Percentiles rank a stretch among this genome's conserved stretches.
Evolutionary conservation across 768 basidiomycete genomes (phyloP).

Genomic region (Sistotremastrum niveocremeum): DNA sequence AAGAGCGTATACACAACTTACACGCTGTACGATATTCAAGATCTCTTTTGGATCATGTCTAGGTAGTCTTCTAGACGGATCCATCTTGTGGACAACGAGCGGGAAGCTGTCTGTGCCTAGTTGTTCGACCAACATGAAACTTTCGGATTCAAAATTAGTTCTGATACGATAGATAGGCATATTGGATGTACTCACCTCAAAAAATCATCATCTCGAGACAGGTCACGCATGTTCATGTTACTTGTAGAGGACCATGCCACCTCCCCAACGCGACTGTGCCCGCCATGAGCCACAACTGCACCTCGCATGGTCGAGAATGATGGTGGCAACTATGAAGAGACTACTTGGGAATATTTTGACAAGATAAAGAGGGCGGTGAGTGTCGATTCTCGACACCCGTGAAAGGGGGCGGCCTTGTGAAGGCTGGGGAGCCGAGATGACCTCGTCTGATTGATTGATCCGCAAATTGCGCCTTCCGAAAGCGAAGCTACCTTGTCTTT

Average conservation of each 20-base stretch:
- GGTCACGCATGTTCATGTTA: conserved; percentile 84
- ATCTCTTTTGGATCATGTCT: conserved; percentile 60
- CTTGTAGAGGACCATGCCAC: conserved; percentile 63
- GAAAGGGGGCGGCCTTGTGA: too few relatives aligned
- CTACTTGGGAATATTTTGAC: too few relatives aligned
- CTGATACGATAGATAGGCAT: not conserved
- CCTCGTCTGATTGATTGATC: too few relatives aligned
- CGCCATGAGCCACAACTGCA: too few relatives aligned
- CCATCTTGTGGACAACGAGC: conserved; percentile 87
- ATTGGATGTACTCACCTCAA: conserved; percentile 32
- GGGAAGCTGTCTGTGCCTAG: conserved; percentile 62
- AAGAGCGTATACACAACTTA: conserved; percentile 22
- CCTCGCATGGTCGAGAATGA: too few relatives aligned
- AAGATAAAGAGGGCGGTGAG: too few relatives aligned
- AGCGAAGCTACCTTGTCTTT: too few relatives aligned
- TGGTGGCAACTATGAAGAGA: too few relatives aligned
- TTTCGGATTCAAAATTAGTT: not conserved
- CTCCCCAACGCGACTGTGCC: conserved; percentile 1
- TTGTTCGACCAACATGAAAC: conserved; percentile 76
- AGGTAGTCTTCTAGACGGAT: conserved; percentile 59
- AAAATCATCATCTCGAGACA: conserved; percentile 84
- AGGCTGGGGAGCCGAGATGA: too few relatives aligned
- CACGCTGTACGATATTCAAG: conserved; percentile 64
- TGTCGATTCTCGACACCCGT: too few relatives aligned
- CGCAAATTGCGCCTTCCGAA: too few relatives aligned